These are phyloP conservation scores for Aspergillus ruber DNA, from an alignment of 2,329 filamentous ascomycete genomes.

Conservation along the genomic window DNA sequence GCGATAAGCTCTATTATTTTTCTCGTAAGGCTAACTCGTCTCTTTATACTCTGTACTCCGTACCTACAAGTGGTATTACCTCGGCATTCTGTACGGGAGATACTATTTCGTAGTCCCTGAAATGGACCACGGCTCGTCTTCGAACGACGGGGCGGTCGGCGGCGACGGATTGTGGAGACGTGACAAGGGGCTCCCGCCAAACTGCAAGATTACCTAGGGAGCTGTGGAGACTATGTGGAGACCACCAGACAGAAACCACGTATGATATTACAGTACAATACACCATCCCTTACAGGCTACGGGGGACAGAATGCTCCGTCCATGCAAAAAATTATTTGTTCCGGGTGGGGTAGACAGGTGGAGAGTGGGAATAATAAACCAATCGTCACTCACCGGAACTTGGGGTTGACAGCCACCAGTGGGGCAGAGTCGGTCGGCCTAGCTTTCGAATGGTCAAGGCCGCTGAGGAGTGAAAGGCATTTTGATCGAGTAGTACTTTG, in stretches of 20 bases:
- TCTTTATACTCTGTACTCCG: too few relatives aligned
- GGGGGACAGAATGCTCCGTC: too few relatives aligned
- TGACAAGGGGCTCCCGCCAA: conserved; percentile 13
- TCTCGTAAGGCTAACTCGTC: too few relatives aligned
- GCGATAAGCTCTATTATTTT: too few relatives aligned
- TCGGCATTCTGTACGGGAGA: too few relatives aligned
- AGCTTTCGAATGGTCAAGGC: too few relatives aligned
- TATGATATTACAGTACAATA: too few relatives aligned
- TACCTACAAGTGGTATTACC: too few relatives aligned
- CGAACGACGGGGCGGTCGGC: conserved; percentile 18
- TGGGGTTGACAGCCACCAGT: conserved; percentile 10
- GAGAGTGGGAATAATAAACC: not conserved
- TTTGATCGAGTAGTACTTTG: too few relatives aligned
- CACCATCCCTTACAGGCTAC: too few relatives aligned
- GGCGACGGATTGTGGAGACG: not conserved
- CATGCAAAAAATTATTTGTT: too few relatives aligned
- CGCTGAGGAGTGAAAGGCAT: too few relatives aligned
- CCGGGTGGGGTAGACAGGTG: conserved; percentile 3
- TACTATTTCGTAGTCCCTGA: not conserved
- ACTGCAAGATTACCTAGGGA: conserved; percentile 24
- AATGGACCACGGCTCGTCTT: conserved; percentile 4
- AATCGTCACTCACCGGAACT: conserved; percentile 2
- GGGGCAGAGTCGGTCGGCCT: conserved; percentile 2
- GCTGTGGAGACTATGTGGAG: conserved; percentile 5
- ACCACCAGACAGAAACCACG: conserved; percentile 5